Percentiles rank a stretch among this genome's conserved stretches.
Evolutionary conservation across 306 rosid species (phyloP).

Genomic region (Cucumis melo): DNA sequence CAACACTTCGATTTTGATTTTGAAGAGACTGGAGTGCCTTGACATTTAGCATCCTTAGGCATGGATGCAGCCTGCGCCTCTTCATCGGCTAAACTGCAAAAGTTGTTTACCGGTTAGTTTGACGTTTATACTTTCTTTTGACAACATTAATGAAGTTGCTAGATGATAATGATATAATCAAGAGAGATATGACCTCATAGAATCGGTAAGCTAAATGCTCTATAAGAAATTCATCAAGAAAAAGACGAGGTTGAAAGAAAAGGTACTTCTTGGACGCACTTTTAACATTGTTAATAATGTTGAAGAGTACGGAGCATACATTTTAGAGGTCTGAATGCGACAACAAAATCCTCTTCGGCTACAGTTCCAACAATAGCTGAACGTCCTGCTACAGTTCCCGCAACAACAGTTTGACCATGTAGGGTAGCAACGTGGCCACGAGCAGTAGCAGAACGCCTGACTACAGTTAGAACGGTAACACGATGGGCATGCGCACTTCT

Average conservation of each 20-base stretch:
- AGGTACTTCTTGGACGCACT: neutral
- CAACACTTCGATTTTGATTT: conserved; percentile 9
- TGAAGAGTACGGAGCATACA: conserved; percentile 30
- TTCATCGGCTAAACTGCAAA: conserved; percentile 35
- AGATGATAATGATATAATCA: neutral
- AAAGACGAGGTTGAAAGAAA: conserved; percentile 8
- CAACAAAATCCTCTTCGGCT: conserved; percentile 8
- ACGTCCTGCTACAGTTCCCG: conserved; percentile 22
- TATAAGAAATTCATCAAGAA: neutral
- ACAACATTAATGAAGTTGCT: neutral
- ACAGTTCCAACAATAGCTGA: conserved; percentile 27
- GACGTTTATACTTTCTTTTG: neutral
- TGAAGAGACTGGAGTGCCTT: conserved; percentile 4
- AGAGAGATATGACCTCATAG: neutral
- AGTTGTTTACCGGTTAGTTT: neutral
- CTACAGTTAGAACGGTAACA: conserved; percentile 33
- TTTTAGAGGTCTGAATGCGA: conserved; percentile 14
- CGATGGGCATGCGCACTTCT: conserved; percentile 20
- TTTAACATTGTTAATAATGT: neutral
- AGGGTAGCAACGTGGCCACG: conserved; percentile 16
- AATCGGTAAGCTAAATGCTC: neutral
- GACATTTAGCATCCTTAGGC: conserved; percentile 13
- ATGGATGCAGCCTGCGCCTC: conserved; percentile 1
- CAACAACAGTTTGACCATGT: conserved; percentile 18
- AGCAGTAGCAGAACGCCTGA: conserved; percentile 20